Base-by-base conservation (phyloP, 2,329 filamentous ascomycete species). In the Aspergillus spinulosporus region DNA sequence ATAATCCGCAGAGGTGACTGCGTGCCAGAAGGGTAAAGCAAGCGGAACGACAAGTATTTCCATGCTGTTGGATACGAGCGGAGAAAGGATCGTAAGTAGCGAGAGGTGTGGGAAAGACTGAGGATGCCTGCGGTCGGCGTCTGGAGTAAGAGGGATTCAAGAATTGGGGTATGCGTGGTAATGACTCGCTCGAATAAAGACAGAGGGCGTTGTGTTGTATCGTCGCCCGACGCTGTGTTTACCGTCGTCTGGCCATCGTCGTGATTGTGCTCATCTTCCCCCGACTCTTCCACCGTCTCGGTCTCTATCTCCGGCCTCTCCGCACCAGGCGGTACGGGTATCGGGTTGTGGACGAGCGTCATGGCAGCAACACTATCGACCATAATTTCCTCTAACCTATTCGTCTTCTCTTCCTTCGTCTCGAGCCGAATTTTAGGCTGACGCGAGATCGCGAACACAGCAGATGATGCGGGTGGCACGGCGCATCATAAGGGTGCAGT, bases 51-150 rank as follows among this genome's bases (percentile, higher is more conserved):
- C 29, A 85, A 76, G 57, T 82, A 80, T 66, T 78, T 81, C 82
- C 83, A 86, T 73, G 83, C 82, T 48, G 82, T 80, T 37, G 83
- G 83, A 66, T 84, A 85, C n/a, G 68, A 70, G 57, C 75, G 73
- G 49, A 85, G 75, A 64, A 85, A 83, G 51, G 70, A 71, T 63
- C 81, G 78, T 54, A 85, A 78, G 67, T 82, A 79, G 50, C 69
- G 71, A n/a, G 82, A 84, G 36, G 82, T 82, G 65, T 85, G 83
- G 65, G 83, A 84, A 56, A 85, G 79, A 51, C 80, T 75, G 68
- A 86, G 76, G 58, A 85, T 78, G 52, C 81, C 74, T 60, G 78
- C 69, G 42, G 83, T 85, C 50, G 83, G 80, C 42, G 82, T 74
- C 62, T 85, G 82, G 43, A 81, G 75, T 48, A 85, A 76, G 26